A percentile compares a stretch with the other conserved stretches of the same genome.
These are phyloP conservation scores for Fraxinus floribunda DNA, from an alignment of 305 asterid species.

Conservation along the genomic window DNA sequence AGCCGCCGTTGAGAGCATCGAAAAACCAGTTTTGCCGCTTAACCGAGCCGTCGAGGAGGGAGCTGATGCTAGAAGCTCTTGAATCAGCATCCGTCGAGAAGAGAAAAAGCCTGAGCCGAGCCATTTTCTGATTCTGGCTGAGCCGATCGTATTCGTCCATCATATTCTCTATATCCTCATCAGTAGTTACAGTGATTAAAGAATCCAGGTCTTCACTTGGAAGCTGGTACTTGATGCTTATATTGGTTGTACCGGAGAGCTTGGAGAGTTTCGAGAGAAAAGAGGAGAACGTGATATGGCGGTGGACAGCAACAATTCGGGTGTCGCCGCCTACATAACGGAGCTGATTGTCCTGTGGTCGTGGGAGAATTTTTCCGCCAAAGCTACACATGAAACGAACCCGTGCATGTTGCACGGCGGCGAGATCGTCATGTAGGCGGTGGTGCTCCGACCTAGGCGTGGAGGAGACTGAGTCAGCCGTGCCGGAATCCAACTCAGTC, in stretches of 20 bases:
- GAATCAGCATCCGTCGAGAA: slow-evolving; percentile 53
- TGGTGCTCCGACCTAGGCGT: slow-evolving; percentile 72
- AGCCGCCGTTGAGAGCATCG: slow-evolving; percentile 79
- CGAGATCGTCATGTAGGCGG: slow-evolving; percentile 37
- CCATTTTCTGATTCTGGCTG: slow-evolving; percentile 44
- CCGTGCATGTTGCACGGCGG: slow-evolving; percentile 35
- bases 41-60: slow-evolving; percentile 87
- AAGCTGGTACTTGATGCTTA: slow-evolving; percentile 83
- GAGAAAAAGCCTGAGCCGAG: slow-evolving; percentile 73
- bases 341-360: slow-evolving; percentile 93
- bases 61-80: slow-evolving; percentile 57
- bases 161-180: slow-evolving; percentile 90
- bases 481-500: slow-evolving; percentile 51
- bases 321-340: slow-evolving; percentile 98
- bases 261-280: slow-evolving; percentile 66
- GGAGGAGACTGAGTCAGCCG: slow-evolving; percentile 60
- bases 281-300: slow-evolving; percentile 54
- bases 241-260: slow-evolving; percentile 49
- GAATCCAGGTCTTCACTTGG: slow-evolving; percentile 90
- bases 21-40: slow-evolving; percentile 88
- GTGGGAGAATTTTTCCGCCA: slow-evolving; percentile 85
- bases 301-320: slow-evolving; percentile 76
- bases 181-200: slow-evolving; percentile 69
- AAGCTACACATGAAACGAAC: slow-evolving; percentile 95
- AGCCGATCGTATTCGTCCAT: slow-evolving; percentile 93